Conservation (phyloP, 768 basidiomycete genomes). For the Mycena indigotica region DNA sequence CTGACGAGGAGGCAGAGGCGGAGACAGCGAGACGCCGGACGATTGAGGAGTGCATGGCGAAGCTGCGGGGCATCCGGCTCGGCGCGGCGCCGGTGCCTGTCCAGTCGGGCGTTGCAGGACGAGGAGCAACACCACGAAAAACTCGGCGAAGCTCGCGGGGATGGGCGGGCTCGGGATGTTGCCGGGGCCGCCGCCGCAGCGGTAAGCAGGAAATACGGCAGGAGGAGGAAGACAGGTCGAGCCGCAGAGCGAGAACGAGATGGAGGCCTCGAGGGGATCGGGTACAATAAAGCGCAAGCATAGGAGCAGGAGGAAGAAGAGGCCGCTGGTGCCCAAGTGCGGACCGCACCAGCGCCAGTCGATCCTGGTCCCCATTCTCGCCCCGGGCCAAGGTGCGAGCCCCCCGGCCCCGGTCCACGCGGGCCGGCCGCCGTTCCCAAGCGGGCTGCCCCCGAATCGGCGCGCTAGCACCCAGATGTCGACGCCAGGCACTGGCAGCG, state of each 20-base stretch:
- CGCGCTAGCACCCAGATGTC: slow-evolving; percentile 41
- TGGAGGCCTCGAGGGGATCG: slow-evolving; percentile 71
- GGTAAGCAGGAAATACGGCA: slow-evolving; percentile 46
- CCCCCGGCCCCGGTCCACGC: slow-evolving; percentile 51
- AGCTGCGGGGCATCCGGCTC: slow-evolving; percentile 82
- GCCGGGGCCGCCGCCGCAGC: slow-evolving; percentile 39
- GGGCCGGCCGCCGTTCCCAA: slow-evolving; percentile 40
- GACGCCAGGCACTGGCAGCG: too few species aligned
- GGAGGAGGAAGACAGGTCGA: slow-evolving; percentile 57
- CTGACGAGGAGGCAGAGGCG: slow-evolving; percentile 39
- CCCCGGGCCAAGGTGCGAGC: slow-evolving; percentile 36
- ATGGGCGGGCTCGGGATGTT: slow-evolving; percentile 65
- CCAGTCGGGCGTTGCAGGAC: slow-evolving; percentile 35
- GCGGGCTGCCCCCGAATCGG: slow-evolving; percentile 35
- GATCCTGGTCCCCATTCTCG: too few species aligned
- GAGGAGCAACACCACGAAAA: slow-evolving; percentile 41
- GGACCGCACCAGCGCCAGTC: slow-evolving; percentile 33
- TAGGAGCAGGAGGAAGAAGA: slow-evolving; percentile 50
- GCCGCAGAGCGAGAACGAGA: slow-evolving; percentile 72
- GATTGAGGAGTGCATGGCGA: slow-evolving; percentile 95
- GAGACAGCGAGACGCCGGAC: slow-evolving; percentile 62
- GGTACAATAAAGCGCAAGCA: slow-evolving; percentile 55
- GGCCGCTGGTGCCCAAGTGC: slow-evolving; percentile 60
- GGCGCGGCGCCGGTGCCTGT: slow-evolving; percentile 74
- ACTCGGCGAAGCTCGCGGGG: slow-evolving; percentile 52